phyloP scores from a whole-genome alignment of 1,284 basidiomycete species.

The Pascua guehoae region DNA sequence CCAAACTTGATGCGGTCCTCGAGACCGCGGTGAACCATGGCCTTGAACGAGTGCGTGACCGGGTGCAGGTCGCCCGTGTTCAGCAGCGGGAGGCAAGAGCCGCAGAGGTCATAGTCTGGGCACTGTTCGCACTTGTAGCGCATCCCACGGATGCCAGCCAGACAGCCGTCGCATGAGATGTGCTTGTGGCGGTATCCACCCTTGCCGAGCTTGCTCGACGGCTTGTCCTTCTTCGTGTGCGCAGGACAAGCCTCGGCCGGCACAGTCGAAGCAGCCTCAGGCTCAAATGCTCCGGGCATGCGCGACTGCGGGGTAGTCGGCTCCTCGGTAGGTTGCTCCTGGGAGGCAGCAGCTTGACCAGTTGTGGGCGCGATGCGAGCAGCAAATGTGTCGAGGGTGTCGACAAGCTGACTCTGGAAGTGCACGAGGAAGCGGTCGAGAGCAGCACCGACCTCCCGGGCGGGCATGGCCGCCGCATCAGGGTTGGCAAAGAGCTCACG shows the following conservation, averaged over 20 bases:
- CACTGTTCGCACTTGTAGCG: conserved; percentile 47
- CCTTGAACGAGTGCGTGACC: conserved; percentile 37
- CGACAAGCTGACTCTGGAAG: conserved; percentile 44
- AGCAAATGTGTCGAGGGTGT: conserved; percentile 35
- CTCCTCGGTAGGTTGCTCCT: conserved; percentile 8
- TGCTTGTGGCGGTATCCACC: conserved; percentile 45
- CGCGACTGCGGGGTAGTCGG: conserved; percentile 11
- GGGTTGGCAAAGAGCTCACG: conserved; percentile 12
- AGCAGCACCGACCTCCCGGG: conserved; percentile 42
- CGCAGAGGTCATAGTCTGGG: conserved; percentile 45
- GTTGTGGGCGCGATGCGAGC: conserved; percentile 15
- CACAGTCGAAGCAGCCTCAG: conserved; percentile 14
- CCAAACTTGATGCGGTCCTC: conserved; percentile 38
- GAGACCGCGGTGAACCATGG: conserved; percentile 44
- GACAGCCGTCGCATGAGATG: conserved; percentile 45
- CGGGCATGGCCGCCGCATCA: conserved; percentile 19
- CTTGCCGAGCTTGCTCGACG: conserved; percentile 22
- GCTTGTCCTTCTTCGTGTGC: conserved; percentile 10
- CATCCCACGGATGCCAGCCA: conserved; percentile 41
- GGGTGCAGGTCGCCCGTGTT: conserved; percentile 41
- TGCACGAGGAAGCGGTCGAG: conserved; percentile 46
- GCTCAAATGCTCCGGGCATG: conserved; percentile 39
- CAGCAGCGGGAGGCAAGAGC: conserved; percentile 40
- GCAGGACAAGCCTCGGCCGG: background rate
- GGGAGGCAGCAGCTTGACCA: conserved; percentile 2